Evolutionary conservation across 1,139 yeast species (phyloP), one percentile per base, ranked within the genome.

Genomic region (Yamadazyma epiphylla): DNA sequence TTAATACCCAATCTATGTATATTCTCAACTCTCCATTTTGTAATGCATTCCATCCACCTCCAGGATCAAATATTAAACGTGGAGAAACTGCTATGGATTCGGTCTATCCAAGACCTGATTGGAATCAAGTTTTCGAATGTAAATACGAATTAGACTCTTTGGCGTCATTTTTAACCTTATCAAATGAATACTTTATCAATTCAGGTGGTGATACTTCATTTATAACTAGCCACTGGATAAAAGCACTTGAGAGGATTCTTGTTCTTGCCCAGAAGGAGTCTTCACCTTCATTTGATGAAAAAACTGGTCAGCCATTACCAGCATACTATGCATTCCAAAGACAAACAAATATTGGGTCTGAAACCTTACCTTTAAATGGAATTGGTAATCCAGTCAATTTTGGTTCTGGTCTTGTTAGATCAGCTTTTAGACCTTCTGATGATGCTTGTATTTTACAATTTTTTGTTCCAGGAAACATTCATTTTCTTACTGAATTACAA

Each of bases 351-450:
- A 64, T 79, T 22, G 94, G 95, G 0, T 70, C 94, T 0, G 96
- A 87, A 49, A 87, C 96, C 0, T 66, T 85, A 34, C 80, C 88
- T 5, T 60, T 87, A 29, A 74, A 73, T 1, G 96, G 96, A 0
- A 71, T 72, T 1, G 96, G 96, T 1, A 83, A 86, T 47, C 96
- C 96, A 0, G 91, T 84, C 1, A 80, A 79, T 42, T 70, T 50
- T 31, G 76, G 72, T 25, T 80, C 88, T 0, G 88, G 94, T 0
- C 61, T 87, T 37, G 64, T 87, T 6, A 64, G 95, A 32, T 82
- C 94, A n/a, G 94, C 95, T 0, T 87, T 87, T 52, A 61, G 96
- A 44, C 96, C 96, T 4, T 81, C 94, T 19, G 96, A 87, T 51
- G 96, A 87, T 55, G 88, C 95, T 2, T 79, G 91, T 22, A 76